Evolutionary conservation across 768 basidiomycete genomes (phyloP).

Genomic region (Amanita molliuscula): DNA sequence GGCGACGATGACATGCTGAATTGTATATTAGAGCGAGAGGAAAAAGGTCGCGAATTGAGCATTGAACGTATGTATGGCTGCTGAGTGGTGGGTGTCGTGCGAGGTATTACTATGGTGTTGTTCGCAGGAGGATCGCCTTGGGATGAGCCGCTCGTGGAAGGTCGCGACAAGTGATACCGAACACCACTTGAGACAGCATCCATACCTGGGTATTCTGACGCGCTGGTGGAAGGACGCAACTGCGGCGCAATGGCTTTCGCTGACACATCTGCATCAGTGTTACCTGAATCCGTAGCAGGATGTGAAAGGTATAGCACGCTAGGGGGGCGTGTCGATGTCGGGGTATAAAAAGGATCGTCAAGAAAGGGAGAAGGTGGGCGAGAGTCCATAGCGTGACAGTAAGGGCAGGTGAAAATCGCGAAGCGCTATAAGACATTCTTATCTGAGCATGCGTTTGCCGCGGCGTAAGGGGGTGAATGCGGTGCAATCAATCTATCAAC

Average conservation of each 20-base stretch:
- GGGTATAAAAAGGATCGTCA: slow-evolving; percentile 6
- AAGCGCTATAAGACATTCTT: background rate
- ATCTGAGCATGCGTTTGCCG: background rate
- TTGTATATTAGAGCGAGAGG: slow-evolving; percentile 1
- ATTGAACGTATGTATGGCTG: slow-evolving; percentile 5
- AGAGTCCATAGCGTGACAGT: background rate
- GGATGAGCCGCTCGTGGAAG: background rate
- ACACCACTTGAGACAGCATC: background rate
- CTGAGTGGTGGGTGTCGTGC: slow-evolving; percentile 7
- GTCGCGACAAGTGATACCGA: background rate
- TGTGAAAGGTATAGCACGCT: background rate
- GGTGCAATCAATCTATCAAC: background rate
- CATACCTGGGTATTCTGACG: background rate
- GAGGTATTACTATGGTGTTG: background rate
- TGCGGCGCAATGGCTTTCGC: background rate
- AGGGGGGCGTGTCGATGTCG: slow-evolving; percentile 4
- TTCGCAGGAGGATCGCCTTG: background rate
- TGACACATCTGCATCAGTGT: background rate
- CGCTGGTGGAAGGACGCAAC: background rate
- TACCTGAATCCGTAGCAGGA: background rate
- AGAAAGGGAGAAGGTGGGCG: background rate
- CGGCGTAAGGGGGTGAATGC: background rate
- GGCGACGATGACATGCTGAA: background rate
- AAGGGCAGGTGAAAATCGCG: background rate
- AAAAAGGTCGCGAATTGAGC: background rate